Percentiles rank a stretch among this genome's conserved stretches.
Evolutionary conservation across 208 protist genomes (phyloP).

Genomic region (Trypanosoma cruzi): DNA sequence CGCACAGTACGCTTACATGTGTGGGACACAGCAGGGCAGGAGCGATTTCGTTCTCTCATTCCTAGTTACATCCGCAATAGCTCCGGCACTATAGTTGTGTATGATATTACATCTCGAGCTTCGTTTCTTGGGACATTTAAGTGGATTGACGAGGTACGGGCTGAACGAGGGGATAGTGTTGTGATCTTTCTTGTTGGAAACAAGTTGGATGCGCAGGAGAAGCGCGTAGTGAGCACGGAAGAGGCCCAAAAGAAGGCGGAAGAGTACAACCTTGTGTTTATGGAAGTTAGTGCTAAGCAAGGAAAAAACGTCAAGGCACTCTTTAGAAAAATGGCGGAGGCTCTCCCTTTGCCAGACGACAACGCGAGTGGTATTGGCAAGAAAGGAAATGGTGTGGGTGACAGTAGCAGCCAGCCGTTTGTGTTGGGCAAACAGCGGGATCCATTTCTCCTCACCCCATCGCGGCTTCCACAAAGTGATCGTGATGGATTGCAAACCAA

Average conservation of each 20-base stretch:
- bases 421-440: conserved; percentile 29
- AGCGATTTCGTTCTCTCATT: conserved; percentile 95
- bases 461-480: conserved; percentile 2
- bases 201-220: conserved; percentile 92
- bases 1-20: conserved; percentile 95
- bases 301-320: conserved; percentile 79
- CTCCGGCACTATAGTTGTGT: conserved; percentile 97
- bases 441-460: conserved; percentile 49
- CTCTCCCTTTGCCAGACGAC: conserved; percentile 37
- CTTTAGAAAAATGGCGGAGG: conserved; percentile 71
- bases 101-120: conserved; percentile 96
- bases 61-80: conserved; percentile 97
- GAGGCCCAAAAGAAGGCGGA: conserved; percentile 93
- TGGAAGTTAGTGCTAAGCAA: conserved; percentile 95
- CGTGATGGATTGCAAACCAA: background rate
- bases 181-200: conserved; percentile 98
- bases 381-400: background rate
- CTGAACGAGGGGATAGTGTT: conserved; percentile 94
- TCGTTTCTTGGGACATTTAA: conserved; percentile 94
- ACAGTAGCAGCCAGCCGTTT: background rate
- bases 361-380: background rate
- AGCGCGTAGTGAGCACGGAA: conserved; percentile 84
- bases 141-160: conserved; percentile 98
- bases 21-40: conserved; percentile 91
- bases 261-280: conserved; percentile 94